A percentile compares a stretch with the other conserved stretches of the same genome.
These are phyloP conservation scores for Annulohypoxylon maeteangense DNA, from an alignment of 495 filamentous ascomycete genomes.

Conservation along the genomic window DNA sequence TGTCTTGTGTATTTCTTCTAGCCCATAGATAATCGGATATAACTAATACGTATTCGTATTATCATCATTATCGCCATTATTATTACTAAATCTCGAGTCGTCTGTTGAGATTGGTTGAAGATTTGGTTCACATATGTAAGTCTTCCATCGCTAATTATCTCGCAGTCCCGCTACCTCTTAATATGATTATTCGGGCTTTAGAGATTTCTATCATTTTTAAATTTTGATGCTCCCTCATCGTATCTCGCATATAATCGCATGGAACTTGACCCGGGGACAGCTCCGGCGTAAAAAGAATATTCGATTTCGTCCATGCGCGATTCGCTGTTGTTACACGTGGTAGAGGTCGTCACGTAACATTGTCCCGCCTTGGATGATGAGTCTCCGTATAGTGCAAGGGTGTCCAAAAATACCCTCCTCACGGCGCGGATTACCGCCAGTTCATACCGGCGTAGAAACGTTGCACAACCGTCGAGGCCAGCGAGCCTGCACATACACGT, in stretches of 20 bases:
- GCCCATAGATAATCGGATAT: background rate
- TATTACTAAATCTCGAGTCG: background rate
- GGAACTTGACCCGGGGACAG: background rate
- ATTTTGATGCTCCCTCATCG: background rate
- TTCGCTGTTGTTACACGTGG: constrained; percentile 30
- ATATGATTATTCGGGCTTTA: background rate
- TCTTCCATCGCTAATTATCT: background rate
- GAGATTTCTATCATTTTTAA: background rate
- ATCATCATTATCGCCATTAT: background rate
- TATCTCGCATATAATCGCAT: background rate
- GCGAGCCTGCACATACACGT: constrained; percentile 26
- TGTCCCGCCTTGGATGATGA: constrained; percentile 17
- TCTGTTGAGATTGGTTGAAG: background rate
- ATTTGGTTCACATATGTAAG: background rate
- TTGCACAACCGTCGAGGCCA: constrained; percentile 23
- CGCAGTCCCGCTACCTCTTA: background rate
- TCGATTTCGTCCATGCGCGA: constrained; percentile 4
- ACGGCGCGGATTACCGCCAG: constrained; percentile 42
- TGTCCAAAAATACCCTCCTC: constrained; percentile 39
- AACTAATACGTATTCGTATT: constrained; percentile 2
- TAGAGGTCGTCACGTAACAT: constrained; percentile 22
- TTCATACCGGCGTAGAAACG: constrained; percentile 36
- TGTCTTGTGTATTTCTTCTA: background rate
- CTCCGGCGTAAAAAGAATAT: constrained; percentile 12
- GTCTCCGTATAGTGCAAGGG: constrained; percentile 28